Evolutionary conservation across 305 asterid genomes (phyloP), one percentile per base, ranked within the genome.

Genomic region (Solanum hybrid): DNA sequence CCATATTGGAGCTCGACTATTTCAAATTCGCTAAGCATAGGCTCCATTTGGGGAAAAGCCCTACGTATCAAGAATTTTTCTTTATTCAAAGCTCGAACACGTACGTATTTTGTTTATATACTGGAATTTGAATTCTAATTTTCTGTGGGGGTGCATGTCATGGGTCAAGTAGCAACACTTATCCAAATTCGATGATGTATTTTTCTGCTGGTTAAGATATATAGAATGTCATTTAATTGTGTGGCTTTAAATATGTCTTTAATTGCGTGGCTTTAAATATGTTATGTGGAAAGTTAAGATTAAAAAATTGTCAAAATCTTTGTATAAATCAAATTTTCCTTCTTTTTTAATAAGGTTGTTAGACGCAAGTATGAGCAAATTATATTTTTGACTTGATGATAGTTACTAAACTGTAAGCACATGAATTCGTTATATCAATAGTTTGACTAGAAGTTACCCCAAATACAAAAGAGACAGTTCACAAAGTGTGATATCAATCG

Each of bases 1-100:
- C 0, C 0, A 0, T 61, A 61, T 61, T 61, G 26, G 0, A 20
- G 0, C 0, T 0, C 0, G 2, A 20, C 26, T 61, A 61, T 61
- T 61, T 61, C 2, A 0, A 22, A 7, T 0, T 61, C 2, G 0
- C 26, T 61, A 0, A 61, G 0, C 0, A 7, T 61, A 20, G 26
- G 26, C 72, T 0, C 5, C 26, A 61, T 61, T 61, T 0, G 26
- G 0, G 0, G 11, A 0, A 61, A 61, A 61, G 5, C 26, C 4
- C 24, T 61, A 61, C 0, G 12, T 61, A 61, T 1, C 2, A 20
- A 61, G 0, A 7, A 1, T 1, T 7, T 61, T 3, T 61, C 12
- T 8, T 7, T 61, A 20, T 61, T 20, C 26, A 61, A 61, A 61
- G 26, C 26, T 61, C 11, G 11, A 61, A 61, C 24, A 17, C 24